Evolutionary conservation across 106 monocot species (phyloP).

Genomic region (Acorus calamus): DNA sequence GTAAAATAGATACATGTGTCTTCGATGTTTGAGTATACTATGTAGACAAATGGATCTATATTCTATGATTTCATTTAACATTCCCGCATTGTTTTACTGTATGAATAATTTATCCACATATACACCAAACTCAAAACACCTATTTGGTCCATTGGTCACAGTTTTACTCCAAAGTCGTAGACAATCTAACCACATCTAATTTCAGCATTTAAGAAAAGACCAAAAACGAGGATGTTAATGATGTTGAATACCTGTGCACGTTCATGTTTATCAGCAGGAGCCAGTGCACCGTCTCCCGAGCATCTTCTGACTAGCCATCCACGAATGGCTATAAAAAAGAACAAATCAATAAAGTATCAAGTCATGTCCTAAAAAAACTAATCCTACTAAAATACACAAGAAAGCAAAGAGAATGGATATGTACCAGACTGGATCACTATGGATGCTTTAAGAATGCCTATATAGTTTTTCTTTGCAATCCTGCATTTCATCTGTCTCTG

Average conservation of each 20-base stretch:
- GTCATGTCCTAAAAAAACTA: not conserved
- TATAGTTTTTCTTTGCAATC: constrained; percentile 44
- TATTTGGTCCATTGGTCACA: no score
- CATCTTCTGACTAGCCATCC: constrained; percentile 72
- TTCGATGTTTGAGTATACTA: no score
- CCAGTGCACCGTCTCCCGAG: constrained; percentile 40
- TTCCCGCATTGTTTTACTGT: no score
- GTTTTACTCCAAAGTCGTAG: no score
- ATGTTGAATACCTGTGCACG: constrained; percentile 32
- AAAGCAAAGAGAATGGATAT: not conserved
- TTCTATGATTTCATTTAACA: no score
- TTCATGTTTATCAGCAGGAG: constrained; percentile 14
- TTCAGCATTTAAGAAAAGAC: not conserved
- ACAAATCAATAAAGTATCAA: not conserved
- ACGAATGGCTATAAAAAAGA: constrained; percentile 51
- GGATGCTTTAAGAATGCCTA: constrained; percentile 41
- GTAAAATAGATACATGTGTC: no score
- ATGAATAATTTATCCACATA: no score
- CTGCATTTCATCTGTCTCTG: constrained; percentile 50
- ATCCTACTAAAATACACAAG: not conserved
- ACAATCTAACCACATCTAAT: no score
- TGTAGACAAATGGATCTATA: no score
- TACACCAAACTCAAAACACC: no score
- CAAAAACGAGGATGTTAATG: not conserved
- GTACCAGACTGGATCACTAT: constrained; percentile 83